These are phyloP conservation scores for Chytridiales sp. DNA, from an alignment of 371 early-diverging fungal species.

Conservation along the genomic window DNA sequence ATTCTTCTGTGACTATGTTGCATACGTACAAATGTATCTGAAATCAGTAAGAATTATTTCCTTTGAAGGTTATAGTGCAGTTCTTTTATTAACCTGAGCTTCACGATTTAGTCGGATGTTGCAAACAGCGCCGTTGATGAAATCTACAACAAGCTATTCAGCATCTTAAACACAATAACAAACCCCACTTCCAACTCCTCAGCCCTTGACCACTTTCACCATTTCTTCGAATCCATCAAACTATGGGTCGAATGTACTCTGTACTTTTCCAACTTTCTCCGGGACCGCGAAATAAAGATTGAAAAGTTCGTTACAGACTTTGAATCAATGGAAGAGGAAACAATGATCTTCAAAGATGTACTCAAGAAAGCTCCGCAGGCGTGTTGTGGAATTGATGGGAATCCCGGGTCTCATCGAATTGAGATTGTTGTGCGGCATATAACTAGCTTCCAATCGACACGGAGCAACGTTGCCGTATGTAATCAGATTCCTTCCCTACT, in stretches of 20 bases:
- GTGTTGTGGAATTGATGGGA: background rate
- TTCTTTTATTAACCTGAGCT: too few species aligned
- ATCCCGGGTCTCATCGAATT: constrained; percentile 1
- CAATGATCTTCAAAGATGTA: constrained; percentile 8
- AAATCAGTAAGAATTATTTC: too few species aligned
- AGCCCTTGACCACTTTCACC: too few species aligned
- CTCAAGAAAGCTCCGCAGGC: background rate
- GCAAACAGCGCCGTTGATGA: too few species aligned
- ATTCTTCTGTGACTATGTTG: too few species aligned
- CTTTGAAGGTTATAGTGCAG: too few species aligned
- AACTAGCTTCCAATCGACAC: constrained; percentile 1
- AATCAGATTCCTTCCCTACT: background rate
- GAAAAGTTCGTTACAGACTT: background rate
- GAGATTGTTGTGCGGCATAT: constrained; percentile 13
- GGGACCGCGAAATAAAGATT: background rate
- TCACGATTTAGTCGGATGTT: too few species aligned
- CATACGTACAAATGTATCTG: too few species aligned
- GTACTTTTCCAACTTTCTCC: background rate
- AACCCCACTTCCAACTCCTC: too few species aligned
- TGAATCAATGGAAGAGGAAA: constrained; percentile 13
- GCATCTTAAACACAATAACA: too few species aligned
- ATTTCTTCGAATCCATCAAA: too few species aligned
- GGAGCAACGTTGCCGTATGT: constrained; percentile 5
- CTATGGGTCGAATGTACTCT: background rate
- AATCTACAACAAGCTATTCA: too few species aligned